phyloP scores from a whole-genome alignment of 441 rosid species.

The Arabidopsis hybrid region DNA sequence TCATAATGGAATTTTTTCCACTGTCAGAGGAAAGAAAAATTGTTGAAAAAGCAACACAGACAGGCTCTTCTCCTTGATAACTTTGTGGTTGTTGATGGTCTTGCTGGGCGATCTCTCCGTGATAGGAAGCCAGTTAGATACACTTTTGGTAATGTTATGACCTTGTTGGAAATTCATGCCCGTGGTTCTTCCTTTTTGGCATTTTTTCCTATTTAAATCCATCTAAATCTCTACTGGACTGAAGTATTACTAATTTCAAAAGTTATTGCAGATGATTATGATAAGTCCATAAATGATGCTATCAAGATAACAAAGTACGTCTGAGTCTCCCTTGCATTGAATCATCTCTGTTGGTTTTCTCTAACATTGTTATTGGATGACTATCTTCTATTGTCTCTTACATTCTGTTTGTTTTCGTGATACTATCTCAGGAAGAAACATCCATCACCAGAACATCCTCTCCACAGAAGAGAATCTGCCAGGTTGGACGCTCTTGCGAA shows the following conservation, averaged over 20 bases:
- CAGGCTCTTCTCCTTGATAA: constrained; percentile 95
- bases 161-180: constrained; percentile 25
- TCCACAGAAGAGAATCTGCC: constrained; percentile 66
- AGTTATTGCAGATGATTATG: constrained; percentile 94
- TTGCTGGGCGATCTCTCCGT: constrained; percentile 94
- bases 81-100: constrained; percentile 78
- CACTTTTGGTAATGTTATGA: constrained; percentile 81
- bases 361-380: constrained; percentile 9
- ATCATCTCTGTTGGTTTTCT: constrained; percentile 23
- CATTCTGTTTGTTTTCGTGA: constrained; percentile 35
- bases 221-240: constrained; percentile 22
- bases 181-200: constrained; percentile 2
- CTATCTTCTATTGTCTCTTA: constrained; percentile 3
- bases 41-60: constrained; percentile 96
- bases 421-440: constrained; percentile 67
- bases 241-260: constrained; percentile 18
- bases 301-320: constrained; percentile 94
- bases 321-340: constrained; percentile 22
- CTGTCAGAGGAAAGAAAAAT: constrained; percentile 87
- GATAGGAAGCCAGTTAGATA: constrained; percentile 98
- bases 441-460: constrained; percentile 81
- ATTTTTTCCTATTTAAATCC: constrained; percentile 6
- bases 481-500: constrained; percentile 74
- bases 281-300: constrained; percentile 96
- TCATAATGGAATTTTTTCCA: not conserved